phyloP scores from a whole-genome alignment of 2,329 filamentous ascomycete genomes.

The Lecanicillium sp. region DNA sequence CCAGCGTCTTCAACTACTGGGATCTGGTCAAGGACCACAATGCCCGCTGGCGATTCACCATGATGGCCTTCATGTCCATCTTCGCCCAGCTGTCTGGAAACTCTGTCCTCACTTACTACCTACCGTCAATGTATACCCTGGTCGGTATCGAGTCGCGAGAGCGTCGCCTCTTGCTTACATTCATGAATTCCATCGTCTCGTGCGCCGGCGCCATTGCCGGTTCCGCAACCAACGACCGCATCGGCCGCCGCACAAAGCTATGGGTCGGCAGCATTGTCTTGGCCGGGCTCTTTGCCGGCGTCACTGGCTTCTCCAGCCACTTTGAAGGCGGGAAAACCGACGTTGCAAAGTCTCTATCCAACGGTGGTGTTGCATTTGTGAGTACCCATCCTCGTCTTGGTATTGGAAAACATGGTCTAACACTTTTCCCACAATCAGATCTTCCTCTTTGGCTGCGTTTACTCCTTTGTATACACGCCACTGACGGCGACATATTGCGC shows the following conservation, averaged over 20 bases:
- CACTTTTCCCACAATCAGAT: conserved; percentile 21
- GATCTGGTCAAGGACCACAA: conserved; percentile 41
- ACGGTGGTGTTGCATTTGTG: conserved; percentile 39
- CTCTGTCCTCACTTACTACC: conserved; percentile 43
- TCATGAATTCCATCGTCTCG: conserved; percentile 38
- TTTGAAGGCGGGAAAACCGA: conserved; percentile 24
- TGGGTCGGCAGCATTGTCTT: conserved; percentile 42
- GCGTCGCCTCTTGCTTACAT: conserved; percentile 36
- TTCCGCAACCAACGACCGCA: conserved; percentile 21
- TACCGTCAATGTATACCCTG: conserved; percentile 42
- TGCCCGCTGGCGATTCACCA: conserved; percentile 41
- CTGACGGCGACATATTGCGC: conserved; percentile 30
- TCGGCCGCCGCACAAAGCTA: conserved; percentile 32
- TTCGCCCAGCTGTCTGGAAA: conserved; percentile 49
- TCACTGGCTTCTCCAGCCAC: conserved; percentile 38
- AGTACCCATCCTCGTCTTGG: neutral
- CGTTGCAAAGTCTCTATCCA: conserved; percentile 26
- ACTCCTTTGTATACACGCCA: conserved; percentile 44
- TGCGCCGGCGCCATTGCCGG: conserved; percentile 30
- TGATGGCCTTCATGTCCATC: conserved; percentile 42
- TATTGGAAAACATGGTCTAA: neutral
- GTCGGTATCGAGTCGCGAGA: conserved; percentile 46
- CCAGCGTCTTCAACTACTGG: conserved; percentile 45
- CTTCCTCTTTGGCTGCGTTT: conserved; percentile 44
- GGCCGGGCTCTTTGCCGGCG: conserved; percentile 36